Evolutionary conservation across 306 rosid species (phyloP), one percentile per base, ranked within the genome.

Genomic region (Mucuna pruriens): DNA sequence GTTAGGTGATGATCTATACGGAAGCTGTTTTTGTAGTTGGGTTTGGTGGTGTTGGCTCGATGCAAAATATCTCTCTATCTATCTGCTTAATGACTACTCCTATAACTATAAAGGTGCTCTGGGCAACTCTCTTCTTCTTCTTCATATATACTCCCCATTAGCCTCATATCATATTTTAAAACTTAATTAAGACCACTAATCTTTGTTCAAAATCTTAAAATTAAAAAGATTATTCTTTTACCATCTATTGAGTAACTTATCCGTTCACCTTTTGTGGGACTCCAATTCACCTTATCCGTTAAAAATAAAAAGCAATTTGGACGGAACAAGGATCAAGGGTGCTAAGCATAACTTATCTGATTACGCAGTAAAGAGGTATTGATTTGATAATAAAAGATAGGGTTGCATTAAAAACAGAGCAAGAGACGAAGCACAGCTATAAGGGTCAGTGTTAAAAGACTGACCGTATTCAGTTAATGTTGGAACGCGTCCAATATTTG

Each of bases 401-500:
- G 1, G n/a, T n/a, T 2, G 16, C 17, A 49, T 64, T 40, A 55
- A 77, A 76, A 83, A 71, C 79, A 77, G 17, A 71, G 62, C 22
- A 70, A 61, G 60, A 62, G 86, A 83, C 86, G 77, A 83, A 61
- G 10, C 16, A 71, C 9, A 10, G 11, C 3, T 45, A 49, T 9
- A 68, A 66, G 13, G 20, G 36, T 13, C n/a, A n/a, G 10, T 10
- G 40, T 6, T 17, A 0, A 64, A 74, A 45, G 74, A 66, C 11
- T 52, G 76, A 13, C 0, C 6, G 0, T 4, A 40, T 34, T 58
- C 65, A 75, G 66, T 57, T 44, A 4, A 57, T 83, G 83, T 78
- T 78, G 83, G 71, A 78, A 83, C 0, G 9, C 8, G 29, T 83
- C 42, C 86, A 83, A 71, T 23, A 16, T 46, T 58, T 83, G 86